These are phyloP conservation scores for Aureobasidium sp. DNA, from an alignment of 2,329 filamentous ascomycete genomes.

Conservation along the genomic window DNA sequence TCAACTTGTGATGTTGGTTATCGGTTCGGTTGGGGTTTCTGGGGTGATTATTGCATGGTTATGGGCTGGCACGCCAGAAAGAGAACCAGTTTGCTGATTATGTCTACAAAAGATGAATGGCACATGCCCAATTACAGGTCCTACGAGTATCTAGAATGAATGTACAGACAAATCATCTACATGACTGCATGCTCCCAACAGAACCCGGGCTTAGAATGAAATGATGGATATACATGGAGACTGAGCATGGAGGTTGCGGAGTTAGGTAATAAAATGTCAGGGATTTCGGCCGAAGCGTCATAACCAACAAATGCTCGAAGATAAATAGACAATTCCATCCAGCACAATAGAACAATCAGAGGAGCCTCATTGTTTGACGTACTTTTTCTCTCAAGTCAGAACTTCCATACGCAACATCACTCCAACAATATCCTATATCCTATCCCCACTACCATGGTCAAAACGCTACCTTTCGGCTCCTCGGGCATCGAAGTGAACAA, in stretches of 20 bases:
- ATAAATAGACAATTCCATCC: not conserved
- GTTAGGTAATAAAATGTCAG: not conserved
- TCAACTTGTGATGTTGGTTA: not conserved
- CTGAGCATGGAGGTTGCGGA: not conserved
- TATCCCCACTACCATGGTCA: constrained; percentile 23
- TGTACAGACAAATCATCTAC: not conserved
- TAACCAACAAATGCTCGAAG: not conserved
- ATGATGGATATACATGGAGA: not conserved
- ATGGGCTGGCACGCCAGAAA: not conserved
- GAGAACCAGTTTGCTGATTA: not conserved
- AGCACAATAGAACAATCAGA: not conserved
- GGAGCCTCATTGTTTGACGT: not conserved
- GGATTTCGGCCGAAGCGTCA: not conserved
- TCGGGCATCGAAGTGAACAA: constrained; percentile 30
- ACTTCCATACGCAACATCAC: no score
- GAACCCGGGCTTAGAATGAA: not conserved
- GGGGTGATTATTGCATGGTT: not conserved
- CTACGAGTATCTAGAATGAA: not conserved
- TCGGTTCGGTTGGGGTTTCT: not conserved
- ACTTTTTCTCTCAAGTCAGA: no score
- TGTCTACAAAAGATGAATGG: not conserved
- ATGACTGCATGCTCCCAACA: not conserved
- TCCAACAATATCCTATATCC: not conserved
- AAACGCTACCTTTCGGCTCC: constrained; percentile 32
- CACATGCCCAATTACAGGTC: not conserved